Evolutionary conservation across 2,329 filamentous ascomycete species (phyloP), one percentile per base, ranked within the genome.

Genomic region (Apiospora sp.): DNA sequence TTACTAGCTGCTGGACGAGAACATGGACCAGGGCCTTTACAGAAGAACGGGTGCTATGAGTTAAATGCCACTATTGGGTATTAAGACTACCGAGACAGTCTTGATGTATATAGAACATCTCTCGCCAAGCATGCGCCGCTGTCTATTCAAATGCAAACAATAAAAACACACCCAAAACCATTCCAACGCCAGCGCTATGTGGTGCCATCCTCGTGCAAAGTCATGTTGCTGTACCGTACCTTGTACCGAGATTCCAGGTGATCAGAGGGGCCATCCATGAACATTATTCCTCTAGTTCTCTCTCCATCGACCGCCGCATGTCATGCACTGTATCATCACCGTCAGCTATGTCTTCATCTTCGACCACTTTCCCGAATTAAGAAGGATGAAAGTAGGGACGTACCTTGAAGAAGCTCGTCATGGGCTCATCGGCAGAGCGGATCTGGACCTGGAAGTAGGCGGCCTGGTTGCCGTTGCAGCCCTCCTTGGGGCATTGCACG

Each of bases 391-490:
- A 37, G 13, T 49, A 37, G 3, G 48, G 34, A 75, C 81, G 64
- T 79, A 94, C 93, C 90, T 95, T 96, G 85, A 92, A 97, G 84
- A 98, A 98, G 74, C 92, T 96, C 76, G 96, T 99, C 93, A 98
- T 98, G 74, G 96, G 96, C 87, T 99, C 96, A 85, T 99, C 96
- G 70, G 96, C 96, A 87, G 94, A 97, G 78, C 96, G 92, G 84
- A 98, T 98, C 88, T 99, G 96, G 78, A 98, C 91, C 87, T 98
- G 94, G 86, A 95, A 97, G 86, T 96, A 98, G 75, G 95, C 97
- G 4, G 96, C 96, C 85, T 94, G 91, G 74, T 91, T 88, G 75
- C 94, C 94, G 79, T 93, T 88, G 86, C 96, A 99, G 72, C 88
- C 88, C 54, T 95, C 91, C 75, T 91, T 91, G 37, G 93, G 91